Base-by-base conservation (phyloP, 1,139 yeast genomes). In the Fermentozyma sake region DNA sequence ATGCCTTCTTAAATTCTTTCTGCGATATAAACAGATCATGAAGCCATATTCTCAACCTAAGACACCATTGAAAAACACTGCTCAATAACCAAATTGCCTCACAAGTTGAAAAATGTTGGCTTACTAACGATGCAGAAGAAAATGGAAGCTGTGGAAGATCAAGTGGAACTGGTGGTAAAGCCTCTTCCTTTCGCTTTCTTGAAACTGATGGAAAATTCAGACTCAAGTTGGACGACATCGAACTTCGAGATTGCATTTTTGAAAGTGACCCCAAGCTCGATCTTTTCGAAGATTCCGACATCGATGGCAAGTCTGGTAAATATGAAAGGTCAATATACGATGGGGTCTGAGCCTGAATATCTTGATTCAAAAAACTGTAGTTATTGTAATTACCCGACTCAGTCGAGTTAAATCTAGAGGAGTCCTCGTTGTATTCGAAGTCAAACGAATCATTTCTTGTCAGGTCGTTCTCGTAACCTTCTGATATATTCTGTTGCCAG, bases 121-220 rank as follows among this genome's bases (percentile, higher is more conserved):
- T 61, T n/a, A 61, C 64, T 23, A 78, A 51, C 1, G 70, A 53
- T 4, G 72, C 63, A 0, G 80, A 66, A 6, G 72, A 51, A 36
- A 77, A 77, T 3, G 81, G 82, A 9, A 77, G 57, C 24, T 68
- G 63, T 0, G 84, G 84, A 10, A 76, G 55, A 18, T 72, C 75
- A 15, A 63, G 41, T 1, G 82, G 81, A 4, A 69, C 62, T 0
- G 72, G 68, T 0, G 79, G 79, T 12, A 74, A 47, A 4, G 38
- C 43, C n/a, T 44, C 51, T 14, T 42, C 38, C 18, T 33, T 39
- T 2, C 29, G 21, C 19, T 25, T 19, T 8, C 23, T 18, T 6
- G 23, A 19, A 8, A 25, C 9, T n/a, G 16, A n/a, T 14, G 10
- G 23, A 7, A 19, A n/a, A 7, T 10, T n/a, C 7, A n/a, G 22